phyloP scores from a whole-genome alignment of 2,329 filamentous ascomycete species.

The Fusarium albosuccineum region DNA sequence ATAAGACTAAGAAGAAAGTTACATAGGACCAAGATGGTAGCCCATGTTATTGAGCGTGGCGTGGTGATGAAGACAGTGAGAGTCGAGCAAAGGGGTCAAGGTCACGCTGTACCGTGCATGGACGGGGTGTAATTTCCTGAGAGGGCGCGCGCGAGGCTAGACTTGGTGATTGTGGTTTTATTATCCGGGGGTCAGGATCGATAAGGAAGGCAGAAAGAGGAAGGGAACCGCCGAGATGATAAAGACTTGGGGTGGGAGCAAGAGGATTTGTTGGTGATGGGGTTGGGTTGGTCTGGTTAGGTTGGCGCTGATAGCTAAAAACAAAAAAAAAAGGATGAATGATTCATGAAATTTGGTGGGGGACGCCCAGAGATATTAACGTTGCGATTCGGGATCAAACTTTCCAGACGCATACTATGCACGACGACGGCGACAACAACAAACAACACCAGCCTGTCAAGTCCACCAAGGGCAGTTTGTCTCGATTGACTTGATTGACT shows the following conservation, averaged over 20 bases:
- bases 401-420: constrained; percentile 8
- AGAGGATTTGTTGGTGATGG: not conserved
- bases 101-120: constrained; percentile 38
- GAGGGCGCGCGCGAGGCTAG: constrained; percentile 6
- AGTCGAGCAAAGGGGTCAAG: constrained; percentile 1
- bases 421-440: too few relatives aligned
- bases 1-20: too few relatives aligned
- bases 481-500: constrained; percentile 15
- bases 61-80: constrained; percentile 22
- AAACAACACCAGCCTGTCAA: too few relatives aligned
- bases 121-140: constrained; percentile 37
- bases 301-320: too few relatives aligned
- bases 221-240: not conserved
- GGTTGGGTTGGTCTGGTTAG: too few relatives aligned
- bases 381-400: constrained; percentile 24
- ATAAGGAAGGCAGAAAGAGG: not conserved
- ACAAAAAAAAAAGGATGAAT: constrained; percentile 31
- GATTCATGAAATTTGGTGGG: constrained; percentile 34
- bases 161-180: constrained; percentile 2
- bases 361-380: constrained; percentile 29
- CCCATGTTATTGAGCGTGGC: constrained; percentile 29
- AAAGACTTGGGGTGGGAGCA: not conserved
- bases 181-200: not conserved
- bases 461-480: too few relatives aligned
- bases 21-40: too few relatives aligned